phyloP scores from a whole-genome alignment of 2,329 filamentous ascomycete genomes.

The Ophiosphaerella narmari region DNA sequence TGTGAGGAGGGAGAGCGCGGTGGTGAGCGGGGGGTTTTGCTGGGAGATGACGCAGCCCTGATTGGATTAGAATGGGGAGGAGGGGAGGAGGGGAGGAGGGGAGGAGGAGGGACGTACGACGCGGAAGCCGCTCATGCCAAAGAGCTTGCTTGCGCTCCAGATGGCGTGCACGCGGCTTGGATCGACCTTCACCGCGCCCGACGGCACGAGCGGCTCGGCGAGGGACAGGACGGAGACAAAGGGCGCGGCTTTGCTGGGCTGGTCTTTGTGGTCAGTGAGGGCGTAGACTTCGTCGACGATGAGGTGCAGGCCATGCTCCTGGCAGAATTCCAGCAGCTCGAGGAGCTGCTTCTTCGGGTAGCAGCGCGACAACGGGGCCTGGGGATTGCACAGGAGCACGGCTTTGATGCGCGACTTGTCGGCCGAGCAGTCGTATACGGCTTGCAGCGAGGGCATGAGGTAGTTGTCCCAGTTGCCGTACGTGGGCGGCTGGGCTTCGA shows the following conservation, averaged over 20 bases:
- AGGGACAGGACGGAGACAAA: constrained; percentile 34
- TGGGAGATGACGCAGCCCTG: constrained; percentile 41
- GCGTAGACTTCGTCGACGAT: constrained; percentile 37
- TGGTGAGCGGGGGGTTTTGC: constrained; percentile 30
- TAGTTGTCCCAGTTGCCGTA: constrained; percentile 40
- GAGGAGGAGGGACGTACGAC: constrained; percentile 21
- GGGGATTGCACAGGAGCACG: constrained; percentile 35
- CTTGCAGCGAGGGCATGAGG: constrained; percentile 34
- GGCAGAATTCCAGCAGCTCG: constrained; percentile 41
- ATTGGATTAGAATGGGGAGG: neutral
- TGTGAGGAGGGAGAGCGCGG: constrained; percentile 22
- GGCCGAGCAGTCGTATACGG: constrained; percentile 36
- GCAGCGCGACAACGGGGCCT: constrained; percentile 33
- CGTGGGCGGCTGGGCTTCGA: constrained; percentile 32
- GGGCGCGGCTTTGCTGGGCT: constrained; percentile 6
- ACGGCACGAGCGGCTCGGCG: constrained; percentile 31
- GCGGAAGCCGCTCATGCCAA: constrained; percentile 34
- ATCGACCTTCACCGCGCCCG: constrained; percentile 40
- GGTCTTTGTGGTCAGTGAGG: constrained; percentile 9
- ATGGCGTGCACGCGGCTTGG: constrained; percentile 37
- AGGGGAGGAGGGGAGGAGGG: neutral
- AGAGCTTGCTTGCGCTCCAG: constrained; percentile 38
- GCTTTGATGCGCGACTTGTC: constrained; percentile 36
- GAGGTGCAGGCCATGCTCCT: constrained; percentile 34
- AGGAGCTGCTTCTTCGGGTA: constrained; percentile 30